phyloP scores from a whole-genome alignment of 805 yeast species.

The Ogataea salicorniae region DNA sequence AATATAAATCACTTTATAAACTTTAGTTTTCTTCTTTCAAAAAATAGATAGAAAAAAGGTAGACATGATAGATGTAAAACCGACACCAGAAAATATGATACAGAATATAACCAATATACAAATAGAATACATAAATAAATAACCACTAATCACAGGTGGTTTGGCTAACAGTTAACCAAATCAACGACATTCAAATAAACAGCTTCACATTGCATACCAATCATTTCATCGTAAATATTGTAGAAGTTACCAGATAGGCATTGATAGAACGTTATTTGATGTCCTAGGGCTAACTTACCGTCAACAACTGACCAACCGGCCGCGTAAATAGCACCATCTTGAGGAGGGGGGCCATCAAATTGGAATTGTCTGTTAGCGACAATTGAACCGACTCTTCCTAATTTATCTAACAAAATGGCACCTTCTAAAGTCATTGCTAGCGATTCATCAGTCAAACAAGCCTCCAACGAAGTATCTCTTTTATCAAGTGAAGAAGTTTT shows the following conservation, averaged over 20 bases:
- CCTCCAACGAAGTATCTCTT: constrained; percentile 15
- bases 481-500: constrained; percentile 24
- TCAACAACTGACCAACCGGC: constrained; percentile 58
- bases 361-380: constrained; percentile 81
- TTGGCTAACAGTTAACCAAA: constrained; percentile 44
- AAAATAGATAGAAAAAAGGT: no score
- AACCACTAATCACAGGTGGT: background rate
- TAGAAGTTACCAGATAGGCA: constrained; percentile 73
- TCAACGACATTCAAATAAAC: constrained; percentile 58
- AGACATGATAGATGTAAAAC: no score
- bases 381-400: constrained; percentile 71
- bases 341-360: constrained; percentile 79
- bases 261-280: constrained; percentile 58
- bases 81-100: background rate
- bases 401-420: constrained; percentile 49
- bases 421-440: constrained; percentile 50
- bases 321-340: constrained; percentile 67
- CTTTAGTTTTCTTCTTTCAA: no score
- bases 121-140: no score
- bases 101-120: background rate
- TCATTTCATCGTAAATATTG: constrained; percentile 65
- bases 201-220: constrained; percentile 58
- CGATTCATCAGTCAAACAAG: constrained; percentile 46
- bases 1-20: no score
- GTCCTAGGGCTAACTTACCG: constrained; percentile 63